phyloP scores from a whole-genome alignment of 148 eudicot genomes.

The Polygonum maritimum region DNA sequence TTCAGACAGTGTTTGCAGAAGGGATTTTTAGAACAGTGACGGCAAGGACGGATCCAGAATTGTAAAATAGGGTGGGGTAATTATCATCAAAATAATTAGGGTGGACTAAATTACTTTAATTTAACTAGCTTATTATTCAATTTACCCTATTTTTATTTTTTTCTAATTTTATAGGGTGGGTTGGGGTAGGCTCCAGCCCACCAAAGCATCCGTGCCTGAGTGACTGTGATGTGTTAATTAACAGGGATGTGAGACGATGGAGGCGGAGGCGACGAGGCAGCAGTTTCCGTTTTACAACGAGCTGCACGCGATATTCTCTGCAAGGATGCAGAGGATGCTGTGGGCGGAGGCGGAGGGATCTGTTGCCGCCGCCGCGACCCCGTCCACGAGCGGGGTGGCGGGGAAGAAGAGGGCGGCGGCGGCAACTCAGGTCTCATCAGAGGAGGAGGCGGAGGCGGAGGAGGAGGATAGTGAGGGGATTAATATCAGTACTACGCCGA shows the following conservation, averaged over 20 bases:
- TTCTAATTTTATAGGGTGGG: no score
- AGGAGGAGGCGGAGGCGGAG: slow-evolving; percentile 52
- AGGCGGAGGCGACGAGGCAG: slow-evolving; percentile 62
- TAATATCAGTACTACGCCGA: not conserved
- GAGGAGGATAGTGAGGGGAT: slow-evolving; percentile 31
- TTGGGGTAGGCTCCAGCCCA: no score
- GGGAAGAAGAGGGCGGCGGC: slow-evolving; percentile 26
- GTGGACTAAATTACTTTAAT: no score
- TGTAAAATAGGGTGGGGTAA: no score
- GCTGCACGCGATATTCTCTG: slow-evolving; percentile 66
- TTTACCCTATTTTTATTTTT: no score
- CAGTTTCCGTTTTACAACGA: slow-evolving; percentile 88
- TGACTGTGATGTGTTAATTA: no score
- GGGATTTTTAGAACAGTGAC: no score
- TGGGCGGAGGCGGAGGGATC: slow-evolving; percentile 70
- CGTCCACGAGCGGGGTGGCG: slow-evolving; percentile 10
- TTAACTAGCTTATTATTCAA: no score
- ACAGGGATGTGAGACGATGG: slow-evolving; percentile 68
- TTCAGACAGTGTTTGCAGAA: no score
- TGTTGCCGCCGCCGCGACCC: slow-evolving; percentile 14
- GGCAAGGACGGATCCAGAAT: no score
- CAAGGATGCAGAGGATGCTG: slow-evolving; percentile 78
- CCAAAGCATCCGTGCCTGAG: no score
- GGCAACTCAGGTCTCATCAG: slow-evolving; percentile 35
- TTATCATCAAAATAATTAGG: no score